Base-by-base conservation (phyloP, 164 flowering plant genomes). In the Liquidambar formosana region DNA sequence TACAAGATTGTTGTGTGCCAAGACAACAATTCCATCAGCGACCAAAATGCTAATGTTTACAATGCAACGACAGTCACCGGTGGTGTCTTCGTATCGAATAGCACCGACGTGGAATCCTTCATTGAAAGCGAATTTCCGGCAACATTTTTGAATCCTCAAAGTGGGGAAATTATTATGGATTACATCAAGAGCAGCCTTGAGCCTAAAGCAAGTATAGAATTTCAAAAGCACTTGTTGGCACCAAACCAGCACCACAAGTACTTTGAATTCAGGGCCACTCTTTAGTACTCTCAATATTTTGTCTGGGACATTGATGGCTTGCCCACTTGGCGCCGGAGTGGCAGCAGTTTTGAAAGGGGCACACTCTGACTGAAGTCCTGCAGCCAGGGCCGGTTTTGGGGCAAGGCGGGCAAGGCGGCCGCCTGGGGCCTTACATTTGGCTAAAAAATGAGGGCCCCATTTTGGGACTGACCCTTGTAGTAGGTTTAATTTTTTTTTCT, bases 261-360 rank as follows among this genome's bases (percentile, higher is more conserved):
- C 61, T 90, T n/a, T 67, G 6, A 48, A 60, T 11, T 68, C 76
- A 0, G 43, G 46, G 27, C 16, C n/a, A 0, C 10, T 82, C 21
- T 84, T 19, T 28, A 78, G 74, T 33, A 63, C 77, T 47, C 88
- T 81, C 79, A 83, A 83, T 63, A n/a, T 91, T 4, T 1, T 82
- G 18, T 86, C 90, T 0, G 94, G 97, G 6, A 89, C 94, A 27
- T 91, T 92, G 56, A 88, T 89, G 94, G 47, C 97, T 0, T 85
- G 89, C 66, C 94, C 97, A 1, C 92, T 86, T 53, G 89, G 76
- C 13, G 71, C 89, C 0, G 97, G 97, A 0, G 73, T 86, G 13
- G 93, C 82, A 0, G 92, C 94, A 8, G 78, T 91, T 15, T 54
- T 89, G 33, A 86, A 76, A 53, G 83, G 64, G 8, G 86, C 76